Percentiles rank a stretch among this genome's conserved stretches.
phyloP scores from a whole-genome alignment of 768 basidiomycete species.

The Serpula lacrymans region DNA sequence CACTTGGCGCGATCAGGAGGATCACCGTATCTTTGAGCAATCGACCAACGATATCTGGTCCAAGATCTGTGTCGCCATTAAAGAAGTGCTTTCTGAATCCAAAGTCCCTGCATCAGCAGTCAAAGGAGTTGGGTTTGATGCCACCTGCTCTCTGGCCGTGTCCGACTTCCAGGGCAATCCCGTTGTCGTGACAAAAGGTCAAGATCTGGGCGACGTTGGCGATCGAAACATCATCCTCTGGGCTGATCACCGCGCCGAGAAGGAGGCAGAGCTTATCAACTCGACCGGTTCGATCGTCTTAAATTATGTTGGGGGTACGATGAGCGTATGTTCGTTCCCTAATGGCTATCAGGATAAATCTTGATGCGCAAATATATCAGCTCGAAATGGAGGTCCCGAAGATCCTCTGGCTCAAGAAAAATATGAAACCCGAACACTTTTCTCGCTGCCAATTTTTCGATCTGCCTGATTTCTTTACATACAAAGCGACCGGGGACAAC shows the following conservation, averaged over 20 bases:
- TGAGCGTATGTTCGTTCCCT: slow-evolving; percentile 62
- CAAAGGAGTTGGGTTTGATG: slow-evolving; percentile 91
- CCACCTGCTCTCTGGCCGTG: slow-evolving; percentile 94
- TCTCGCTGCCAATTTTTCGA: slow-evolving; percentile 80
- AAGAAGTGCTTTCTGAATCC: slow-evolving; percentile 57
- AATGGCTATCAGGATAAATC: slow-evolving; percentile 7
- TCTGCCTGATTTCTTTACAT: slow-evolving; percentile 94
- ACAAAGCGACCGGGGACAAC: slow-evolving; percentile 74
- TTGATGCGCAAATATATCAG: slow-evolving; percentile 34
- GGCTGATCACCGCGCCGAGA: slow-evolving; percentile 95
- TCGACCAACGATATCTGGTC: slow-evolving; percentile 88
- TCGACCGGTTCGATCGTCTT: slow-evolving; percentile 77
- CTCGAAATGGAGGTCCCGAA: slow-evolving; percentile 99
- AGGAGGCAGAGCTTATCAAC: slow-evolving; percentile 91
- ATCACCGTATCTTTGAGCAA: slow-evolving; percentile 96
- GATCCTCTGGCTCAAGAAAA: slow-evolving; percentile 91
- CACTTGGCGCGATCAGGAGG: slow-evolving; percentile 79
- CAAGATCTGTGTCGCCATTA: slow-evolving; percentile 58
- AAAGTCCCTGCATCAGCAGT: slow-evolving; percentile 56
- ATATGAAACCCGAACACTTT: slow-evolving; percentile 75
- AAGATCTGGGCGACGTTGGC: slow-evolving; percentile 47
- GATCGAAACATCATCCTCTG: slow-evolving; percentile 90
- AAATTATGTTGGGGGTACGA: slow-evolving; percentile 93
- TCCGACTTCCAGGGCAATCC: slow-evolving; percentile 70
- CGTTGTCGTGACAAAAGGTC: slow-evolving; percentile 68